Evolutionary conservation across 192 early-diverging fungal species (phyloP).

Genomic region (Podila horticola): DNA sequence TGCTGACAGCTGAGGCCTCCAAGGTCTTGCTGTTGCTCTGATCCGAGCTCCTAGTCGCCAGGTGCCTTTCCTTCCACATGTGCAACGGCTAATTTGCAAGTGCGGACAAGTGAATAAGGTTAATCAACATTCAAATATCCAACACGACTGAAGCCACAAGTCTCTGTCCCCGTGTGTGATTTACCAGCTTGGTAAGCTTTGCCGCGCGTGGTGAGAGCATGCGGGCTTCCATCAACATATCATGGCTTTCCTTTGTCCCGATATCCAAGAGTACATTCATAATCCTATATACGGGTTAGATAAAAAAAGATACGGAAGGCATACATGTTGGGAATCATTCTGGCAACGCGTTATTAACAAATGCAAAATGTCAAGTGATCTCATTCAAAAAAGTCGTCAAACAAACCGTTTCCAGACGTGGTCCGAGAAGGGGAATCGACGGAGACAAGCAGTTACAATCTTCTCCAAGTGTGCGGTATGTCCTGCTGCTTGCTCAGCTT

Average conservation of each 20-base stretch:
- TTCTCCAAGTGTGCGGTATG: conserved; percentile 12
- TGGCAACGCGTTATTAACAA: not conserved
- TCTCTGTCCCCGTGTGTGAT: too few relatives aligned
- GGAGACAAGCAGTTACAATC: conserved; percentile 13
- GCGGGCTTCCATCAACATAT: conserved; percentile 18
- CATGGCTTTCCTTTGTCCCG: conserved; percentile 1
- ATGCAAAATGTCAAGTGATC: not conserved
- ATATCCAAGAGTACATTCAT: conserved; percentile 1
- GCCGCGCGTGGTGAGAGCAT: conserved; percentile 16
- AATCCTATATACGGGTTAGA: conserved; percentile 12
- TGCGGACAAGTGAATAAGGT: not conserved
- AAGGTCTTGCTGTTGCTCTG: not conserved
- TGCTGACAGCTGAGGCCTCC: not conserved
- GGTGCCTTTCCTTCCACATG: not conserved
- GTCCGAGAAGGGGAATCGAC: conserved; percentile 28
- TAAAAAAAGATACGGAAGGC: not conserved
- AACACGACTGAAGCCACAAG: not conserved
- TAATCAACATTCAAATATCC: not conserved
- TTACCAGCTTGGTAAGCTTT: conserved; percentile 32
- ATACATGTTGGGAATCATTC: not conserved
- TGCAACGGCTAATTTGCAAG: not conserved
- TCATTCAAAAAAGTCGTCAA: not conserved
- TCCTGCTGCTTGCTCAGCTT: conserved; percentile 14
- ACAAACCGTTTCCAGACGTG: conserved; percentile 52
- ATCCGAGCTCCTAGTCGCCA: not conserved